A percentile compares a stretch with the other conserved stretches of the same genome.
These are phyloP conservation scores for Ulota crispa DNA, from an alignment of 225 moss, liverwort and hornwort genomes.

Conservation along the genomic window DNA sequence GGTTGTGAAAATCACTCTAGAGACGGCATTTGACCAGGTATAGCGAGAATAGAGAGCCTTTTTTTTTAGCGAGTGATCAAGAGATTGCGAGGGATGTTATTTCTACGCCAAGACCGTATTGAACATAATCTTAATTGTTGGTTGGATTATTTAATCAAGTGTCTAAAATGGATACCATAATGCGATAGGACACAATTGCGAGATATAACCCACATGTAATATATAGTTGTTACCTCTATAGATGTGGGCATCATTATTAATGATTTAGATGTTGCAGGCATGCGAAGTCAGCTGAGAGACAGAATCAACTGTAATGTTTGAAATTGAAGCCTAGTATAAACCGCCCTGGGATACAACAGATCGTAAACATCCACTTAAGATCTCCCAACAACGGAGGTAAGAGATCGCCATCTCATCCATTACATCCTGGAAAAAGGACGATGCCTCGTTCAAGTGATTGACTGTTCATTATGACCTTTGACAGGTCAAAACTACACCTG, in stretches of 20 bases:
- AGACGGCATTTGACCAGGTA: not conserved
- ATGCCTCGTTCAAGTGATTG: conserved; percentile 10
- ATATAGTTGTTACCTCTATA: not conserved
- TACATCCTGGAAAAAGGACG: conserved; percentile 6
- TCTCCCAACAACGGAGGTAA: conserved; percentile 3
- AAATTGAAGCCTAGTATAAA: not conserved
- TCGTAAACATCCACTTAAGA: not conserved
- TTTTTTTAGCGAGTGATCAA: no score
- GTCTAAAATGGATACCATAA: not conserved
- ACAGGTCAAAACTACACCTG: conserved; percentile 35
- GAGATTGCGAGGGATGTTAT: not conserved
- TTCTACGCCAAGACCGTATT: not conserved
- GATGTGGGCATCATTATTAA: not conserved
- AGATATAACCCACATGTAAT: not conserved
- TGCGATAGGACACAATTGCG: not conserved
- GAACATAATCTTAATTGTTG: not conserved
- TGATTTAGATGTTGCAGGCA: not conserved
- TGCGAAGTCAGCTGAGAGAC: not conserved
- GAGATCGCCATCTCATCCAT: not conserved
- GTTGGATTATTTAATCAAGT: not conserved
- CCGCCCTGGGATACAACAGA: not conserved
- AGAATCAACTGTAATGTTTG: not conserved
- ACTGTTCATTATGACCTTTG: conserved; percentile 17
- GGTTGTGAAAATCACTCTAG: not conserved
- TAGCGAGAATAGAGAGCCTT: not conserved